A percentile compares a stretch with the other conserved stretches of the same genome.
Evolutionary conservation across 208 protist genomes (phyloP).

Genomic region (Crithidia bombi): DNA sequence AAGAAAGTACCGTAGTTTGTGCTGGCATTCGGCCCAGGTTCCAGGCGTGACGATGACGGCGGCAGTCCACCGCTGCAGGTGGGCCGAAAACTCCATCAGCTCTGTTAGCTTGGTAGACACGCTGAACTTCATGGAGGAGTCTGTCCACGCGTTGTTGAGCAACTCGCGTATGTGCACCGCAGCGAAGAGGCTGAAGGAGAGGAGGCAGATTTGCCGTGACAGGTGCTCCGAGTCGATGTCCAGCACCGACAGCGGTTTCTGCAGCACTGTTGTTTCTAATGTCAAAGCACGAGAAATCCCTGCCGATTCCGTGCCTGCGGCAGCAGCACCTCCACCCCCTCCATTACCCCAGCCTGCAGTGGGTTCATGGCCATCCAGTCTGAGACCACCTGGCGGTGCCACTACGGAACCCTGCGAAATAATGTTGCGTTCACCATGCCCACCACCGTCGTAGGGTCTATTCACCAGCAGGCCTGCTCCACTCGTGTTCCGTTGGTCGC

Average conservation of each 20-base stretch:
- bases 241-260: conserved; percentile 18
- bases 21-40: conserved; percentile 47
- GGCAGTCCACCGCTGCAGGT: conserved; percentile 55
- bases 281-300: background rate
- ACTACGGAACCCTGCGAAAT: background rate
- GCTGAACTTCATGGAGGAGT: conserved; percentile 34
- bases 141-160: conserved; percentile 69
- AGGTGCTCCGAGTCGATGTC: conserved; percentile 41
- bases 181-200: conserved; percentile 67
- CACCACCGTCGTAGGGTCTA: background rate
- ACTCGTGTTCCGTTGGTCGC: background rate
- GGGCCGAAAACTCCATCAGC: conserved; percentile 50
- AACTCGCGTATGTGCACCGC: conserved; percentile 63
- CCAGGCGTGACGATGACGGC: conserved; percentile 50
- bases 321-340: background rate
- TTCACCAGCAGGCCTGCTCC: background rate
- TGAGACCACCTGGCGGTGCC: background rate
- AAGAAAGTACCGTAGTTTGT: conserved; percentile 39
- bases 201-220: conserved; percentile 57
- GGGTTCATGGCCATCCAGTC: background rate
- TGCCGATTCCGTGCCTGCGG: background rate
- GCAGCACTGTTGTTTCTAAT: conserved; percentile 19
- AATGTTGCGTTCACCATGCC: background rate
- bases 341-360: background rate
- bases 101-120: conserved; percentile 45